These are phyloP conservation scores for Melanopsichium pennsylvanicum DNA, from an alignment of 1,284 basidiomycete genomes.

Conservation along the genomic window DNA sequence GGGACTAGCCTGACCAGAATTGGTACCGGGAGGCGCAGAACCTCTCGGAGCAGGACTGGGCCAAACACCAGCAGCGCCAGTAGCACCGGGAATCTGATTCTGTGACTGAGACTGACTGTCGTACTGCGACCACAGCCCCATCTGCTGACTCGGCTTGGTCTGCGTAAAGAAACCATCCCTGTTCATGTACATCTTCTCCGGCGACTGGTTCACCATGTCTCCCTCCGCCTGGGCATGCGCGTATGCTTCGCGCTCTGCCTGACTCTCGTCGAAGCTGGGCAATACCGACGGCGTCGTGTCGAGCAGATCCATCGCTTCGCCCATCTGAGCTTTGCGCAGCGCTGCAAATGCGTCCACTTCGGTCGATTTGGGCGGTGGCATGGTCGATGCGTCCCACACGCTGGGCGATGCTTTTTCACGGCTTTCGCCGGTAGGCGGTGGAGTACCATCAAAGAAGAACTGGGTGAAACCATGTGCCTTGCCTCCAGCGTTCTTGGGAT, in stretches of 20 bases:
- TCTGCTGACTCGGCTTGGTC: conserved; percentile 51
- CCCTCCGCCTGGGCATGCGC: conserved; percentile 17
- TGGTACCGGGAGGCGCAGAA: conserved; percentile 9
- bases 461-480: conserved; percentile 52
- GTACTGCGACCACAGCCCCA: conserved; percentile 26
- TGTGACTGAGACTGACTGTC: conserved; percentile 27
- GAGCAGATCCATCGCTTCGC: conserved; percentile 39
- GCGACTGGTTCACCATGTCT: conserved; percentile 6
- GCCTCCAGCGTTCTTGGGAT: conserved; percentile 31
- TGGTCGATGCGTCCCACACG: conserved; percentile 38
- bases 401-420: not conserved
- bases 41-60: conserved; percentile 10
- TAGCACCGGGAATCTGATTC: conserved; percentile 7
- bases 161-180: conserved; percentile 62
- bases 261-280: conserved; percentile 52
- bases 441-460: conserved; percentile 46
- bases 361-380: conserved; percentile 56
- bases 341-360: conserved; percentile 57
- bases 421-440: conserved; percentile 6
- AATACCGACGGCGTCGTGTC: conserved; percentile 46
- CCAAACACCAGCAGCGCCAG: not conserved
- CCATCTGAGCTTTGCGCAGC: conserved; percentile 51
- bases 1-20: not conserved
- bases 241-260: conserved; percentile 41
- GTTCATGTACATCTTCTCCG: conserved; percentile 58